Conservation (phyloP, 106 monocot genomes). For the Agapanthus africanus region DNA sequence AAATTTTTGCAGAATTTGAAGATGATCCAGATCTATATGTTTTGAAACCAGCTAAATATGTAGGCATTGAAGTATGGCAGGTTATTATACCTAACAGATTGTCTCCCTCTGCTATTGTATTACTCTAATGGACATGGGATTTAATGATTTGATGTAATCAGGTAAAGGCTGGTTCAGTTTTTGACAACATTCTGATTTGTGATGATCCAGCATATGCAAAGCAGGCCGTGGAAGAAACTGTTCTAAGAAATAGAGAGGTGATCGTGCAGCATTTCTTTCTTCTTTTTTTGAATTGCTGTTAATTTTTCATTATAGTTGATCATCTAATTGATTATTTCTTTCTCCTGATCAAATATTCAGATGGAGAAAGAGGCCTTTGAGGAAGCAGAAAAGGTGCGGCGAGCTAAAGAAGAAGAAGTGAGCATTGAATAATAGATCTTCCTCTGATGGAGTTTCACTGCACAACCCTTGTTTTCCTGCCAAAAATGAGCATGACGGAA, state of each 20-base stretch:
- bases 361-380: constrained; percentile 98
- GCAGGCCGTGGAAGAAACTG: constrained; percentile 53
- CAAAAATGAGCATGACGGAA: neutral
- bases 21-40: constrained; percentile 97
- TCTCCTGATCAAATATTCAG: constrained; percentile 32
- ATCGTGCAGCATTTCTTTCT: neutral
- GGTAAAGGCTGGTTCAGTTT: constrained; percentile 97
- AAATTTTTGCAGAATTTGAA: constrained; percentile 99
- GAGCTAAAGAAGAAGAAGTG: constrained; percentile 91
- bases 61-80: constrained; percentile 99
- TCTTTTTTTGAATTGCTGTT: neutral
- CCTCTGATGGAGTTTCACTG: neutral
- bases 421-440: neutral
- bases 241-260: constrained; percentile 65
- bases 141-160: constrained; percentile 10
- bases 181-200: constrained; percentile 79
- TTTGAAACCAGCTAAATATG: constrained; percentile 84
- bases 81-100: constrained; percentile 19
- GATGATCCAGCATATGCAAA: constrained; percentile 76
- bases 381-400: constrained; percentile 93
- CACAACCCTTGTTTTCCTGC: neutral
- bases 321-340: neutral
- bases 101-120: neutral
- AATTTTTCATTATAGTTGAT: neutral
- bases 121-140: neutral